Base-by-base conservation (phyloP, 257 asterid genomes). In the Primulina huaijiensis region DNA sequence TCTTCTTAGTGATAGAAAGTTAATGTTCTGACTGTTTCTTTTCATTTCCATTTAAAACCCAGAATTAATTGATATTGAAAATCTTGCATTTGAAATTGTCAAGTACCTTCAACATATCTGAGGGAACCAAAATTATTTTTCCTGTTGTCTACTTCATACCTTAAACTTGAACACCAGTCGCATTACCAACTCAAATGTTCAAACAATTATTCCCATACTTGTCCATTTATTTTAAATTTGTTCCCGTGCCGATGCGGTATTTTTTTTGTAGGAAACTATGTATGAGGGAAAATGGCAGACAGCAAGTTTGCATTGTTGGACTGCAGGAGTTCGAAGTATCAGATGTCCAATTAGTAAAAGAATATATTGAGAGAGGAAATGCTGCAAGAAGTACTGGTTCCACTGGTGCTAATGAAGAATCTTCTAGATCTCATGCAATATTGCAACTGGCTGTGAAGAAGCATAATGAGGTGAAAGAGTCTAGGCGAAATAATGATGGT, bases 261-360 rank as follows among this genome's bases (percentile, higher is more conserved):
- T 55, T 74, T 72, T 74, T 65, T 50, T 69, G 70, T 70, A 93
- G 99, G 87, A 93, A 90, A 85, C 81, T 93, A 37, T 87, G 95
- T 70, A 94, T 94, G 99, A 89, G 97, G 83, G 99, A 94, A 79
- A 96, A 94, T 77, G 97, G 96, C 33, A 85, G 94, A 68, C 95
- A 94, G 75, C 95, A 94, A 82, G 97, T 94, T 76, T 94, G 97
- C 84, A 94, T 94, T 81, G 99, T 94, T 70, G 99, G 99, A 72
- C 77, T 94, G 75, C 99, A 91, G 78, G 96, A 94, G 76, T 91
- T 91, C 78, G 97, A 88, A 91, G 96, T 94, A 57, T 88, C 87
- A 55, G 99, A 94, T 76, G 96, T 94, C 75, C 93, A 88, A 77
- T 83, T 89, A 67, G 99, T 89, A 67, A 91, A 88, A 79, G 99